Evolutionary conservation across 805 yeast genomes (phyloP).

Genomic region (Ogataea paraovalis): DNA sequence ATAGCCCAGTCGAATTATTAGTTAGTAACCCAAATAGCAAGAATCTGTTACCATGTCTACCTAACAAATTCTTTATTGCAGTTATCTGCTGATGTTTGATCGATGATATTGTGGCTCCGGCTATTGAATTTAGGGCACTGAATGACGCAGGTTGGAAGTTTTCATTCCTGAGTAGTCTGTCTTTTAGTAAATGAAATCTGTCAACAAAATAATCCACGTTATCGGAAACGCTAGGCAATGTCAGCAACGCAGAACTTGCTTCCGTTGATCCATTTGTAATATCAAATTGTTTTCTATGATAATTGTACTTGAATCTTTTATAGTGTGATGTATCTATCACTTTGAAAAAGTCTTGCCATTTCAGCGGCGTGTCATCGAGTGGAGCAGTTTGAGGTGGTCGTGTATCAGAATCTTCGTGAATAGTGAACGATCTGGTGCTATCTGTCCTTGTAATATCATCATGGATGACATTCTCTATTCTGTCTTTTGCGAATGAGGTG

Average conservation of each 20-base stretch:
- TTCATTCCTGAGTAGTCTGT: slow-evolving; percentile 73
- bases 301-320: slow-evolving; percentile 62
- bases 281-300: slow-evolving; percentile 57
- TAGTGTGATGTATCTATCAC: slow-evolving; percentile 61
- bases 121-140: slow-evolving; percentile 41
- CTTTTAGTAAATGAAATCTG: slow-evolving; percentile 61
- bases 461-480: slow-evolving; percentile 7
- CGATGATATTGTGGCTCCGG: slow-evolving; percentile 21
- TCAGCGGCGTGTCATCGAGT: slow-evolving; percentile 26
- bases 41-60: slow-evolving; percentile 75
- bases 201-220: slow-evolving; percentile 42
- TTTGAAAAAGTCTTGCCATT: slow-evolving; percentile 73
- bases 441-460: background rate
- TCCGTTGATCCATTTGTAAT: slow-evolving; percentile 17
- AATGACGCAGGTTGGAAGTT: slow-evolving; percentile 55
- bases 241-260: slow-evolving; percentile 4
- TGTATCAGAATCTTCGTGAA: slow-evolving; percentile 11
- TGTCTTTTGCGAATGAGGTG: background rate
- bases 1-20: slow-evolving; percentile 59
- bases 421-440: slow-evolving; percentile 5
- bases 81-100: slow-evolving; percentile 43
- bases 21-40: slow-evolving; percentile 73
- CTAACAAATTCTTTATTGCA: slow-evolving; percentile 76
- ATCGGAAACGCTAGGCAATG: slow-evolving; percentile 22
- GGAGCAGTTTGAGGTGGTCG: slow-evolving; percentile 46